Evolutionary conservation across 2,329 filamentous ascomycete genomes (phyloP), one percentile per base, ranked within the genome.

Genomic region (Fusarium sp.): DNA sequence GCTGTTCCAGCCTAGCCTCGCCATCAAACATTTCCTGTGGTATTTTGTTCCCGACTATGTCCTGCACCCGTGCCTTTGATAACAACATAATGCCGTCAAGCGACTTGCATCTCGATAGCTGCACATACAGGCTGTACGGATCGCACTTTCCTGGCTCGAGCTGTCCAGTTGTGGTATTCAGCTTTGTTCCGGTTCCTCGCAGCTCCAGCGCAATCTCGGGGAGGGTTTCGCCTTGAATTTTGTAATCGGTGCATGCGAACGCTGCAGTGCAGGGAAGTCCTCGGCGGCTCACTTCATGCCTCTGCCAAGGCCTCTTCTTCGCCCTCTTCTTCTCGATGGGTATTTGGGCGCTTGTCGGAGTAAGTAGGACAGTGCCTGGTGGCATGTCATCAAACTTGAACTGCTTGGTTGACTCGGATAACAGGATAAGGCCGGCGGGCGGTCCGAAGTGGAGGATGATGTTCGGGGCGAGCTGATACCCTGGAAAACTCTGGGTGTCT

Each of bases 31-130:
- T 60, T 47, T 60, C 39, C 10, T 37, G 9, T 40, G 30, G 40
- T 46, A 52, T 60, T 28, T 28, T 39, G 53, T 60, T 60, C 11
- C 18, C 12, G 15, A 60, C 16, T 53, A 53, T 46, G 46, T 60
- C 48, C 28, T 47, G 12, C 37, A 43, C 37, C 16, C 6, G 23
- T 23, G 23, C 23, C 23, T 23, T 23, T 23, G 23, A 23, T 23
- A 23, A 4, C 4, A 23, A 23, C 23, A 23, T 23, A 23, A 23
- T 23, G 5, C 23, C 4, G 4, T 23, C 23, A 1, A 23, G 23
- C 23, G 23, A 23, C 5, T 23, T 23, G 23, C 4, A 23, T 4
- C 23, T 3, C 23, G 23, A 23, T 23, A 23, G 23, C 23, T 23
- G 23, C 4, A 23, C 4, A 5, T 23, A 23, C 4, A 23, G 23